Base-by-base conservation (phyloP, 1,284 basidiomycete species). In the Phenoliferia sp. region DNA sequence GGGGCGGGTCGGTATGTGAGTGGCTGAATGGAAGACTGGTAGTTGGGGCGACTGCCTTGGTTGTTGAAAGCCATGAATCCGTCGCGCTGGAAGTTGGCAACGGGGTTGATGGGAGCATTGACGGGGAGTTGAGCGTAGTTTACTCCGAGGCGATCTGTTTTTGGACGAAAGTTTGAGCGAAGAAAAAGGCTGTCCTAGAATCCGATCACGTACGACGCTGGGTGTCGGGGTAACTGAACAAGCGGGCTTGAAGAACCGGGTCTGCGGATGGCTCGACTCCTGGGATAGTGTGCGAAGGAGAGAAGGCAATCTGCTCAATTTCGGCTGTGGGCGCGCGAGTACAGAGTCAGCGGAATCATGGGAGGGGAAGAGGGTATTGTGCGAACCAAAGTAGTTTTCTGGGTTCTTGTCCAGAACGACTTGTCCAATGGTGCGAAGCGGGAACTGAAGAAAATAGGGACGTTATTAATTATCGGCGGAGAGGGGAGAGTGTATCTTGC, bases 151-250 rank as follows among this genome's bases (percentile, higher is more conserved):
- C 81, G 78, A 69, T 82, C n/a, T n/a, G n/a, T n/a, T n/a, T n/a
- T n/a, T n/a, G 80, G n/a, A n/a, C n/a, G n/a, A n/a, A n/a, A n/a
- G n/a, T n/a, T n/a, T n/a, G n/a, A n/a, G n/a, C n/a, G 26, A 32
- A 54, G 61, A 17, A 28, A 62, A 9, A 33, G 31, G 19, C 50
- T 16, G 22, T 10, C 12, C n/a, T 12, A 77, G 76, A 65, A 79
- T 87, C 12, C 12, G n/a, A n/a, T n/a, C n/a, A n/a, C n/a, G n/a
- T n/a, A 12, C 22, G 83, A 69, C 92, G 87, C 80, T 95, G 93
- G 9, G 94, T 91, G 79, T 96, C 94, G 5, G 92, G 90, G 84
- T 97, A 97, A 15, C 91, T 91, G 87, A 95, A 96, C 52, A 96
- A 85, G 70, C 94, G 90, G 33, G 89, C 89, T 80, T 96, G 94